Evolutionary conservation across 2,329 filamentous ascomycete genomes (phyloP), one percentile per base, ranked within the genome.

Genomic region (Neoascochyta sp.): DNA sequence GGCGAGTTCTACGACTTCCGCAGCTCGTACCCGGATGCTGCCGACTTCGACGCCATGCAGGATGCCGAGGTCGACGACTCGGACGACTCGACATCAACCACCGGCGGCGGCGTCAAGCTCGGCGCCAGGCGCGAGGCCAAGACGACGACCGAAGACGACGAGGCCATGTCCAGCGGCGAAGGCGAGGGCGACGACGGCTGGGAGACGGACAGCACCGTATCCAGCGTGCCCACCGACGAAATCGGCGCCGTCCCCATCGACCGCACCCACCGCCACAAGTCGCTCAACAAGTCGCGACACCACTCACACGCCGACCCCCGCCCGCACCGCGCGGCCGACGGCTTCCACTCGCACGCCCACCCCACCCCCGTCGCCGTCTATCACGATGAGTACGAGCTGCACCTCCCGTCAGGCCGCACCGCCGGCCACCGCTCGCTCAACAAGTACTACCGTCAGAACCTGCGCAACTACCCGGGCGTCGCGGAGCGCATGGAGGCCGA

Each of bases 1-100:
- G 92, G 92, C 34, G 86, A 96, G 45, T 95, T 86, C 63, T 98
- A 98, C 64, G 92, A 98, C 59, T 98, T 98, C 74, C 78, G 86
- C 45, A 86, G 85, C 65, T 95, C 92, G 1, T 98, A 98, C 62
- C 92, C 88, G 0, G 92, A 96, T 52, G 78, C 74, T 8, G 85
- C 75, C 32, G 71, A 74, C 6, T 69, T 76, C 10, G 75, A 79
- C 1, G 78, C 76, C 2, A 48, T 53, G 41, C 49, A 54, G 32
- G 42, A 47, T 9, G 39, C 41, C 9, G 72, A 70, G 4, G 53
- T 44, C n/a, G 72, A 70, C 8, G 52, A 59, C 13, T 55, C 57
- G 9, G 74, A 74, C 27, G 70, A 75, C 9, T 68, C 63, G 16
- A 50, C 66, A 24, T 64, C 65, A 9, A 67, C 67, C 27, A 71